These are phyloP conservation scores for Lactifluus echinatus DNA, from an alignment of 768 basidiomycete species.

Conservation along the genomic window DNA sequence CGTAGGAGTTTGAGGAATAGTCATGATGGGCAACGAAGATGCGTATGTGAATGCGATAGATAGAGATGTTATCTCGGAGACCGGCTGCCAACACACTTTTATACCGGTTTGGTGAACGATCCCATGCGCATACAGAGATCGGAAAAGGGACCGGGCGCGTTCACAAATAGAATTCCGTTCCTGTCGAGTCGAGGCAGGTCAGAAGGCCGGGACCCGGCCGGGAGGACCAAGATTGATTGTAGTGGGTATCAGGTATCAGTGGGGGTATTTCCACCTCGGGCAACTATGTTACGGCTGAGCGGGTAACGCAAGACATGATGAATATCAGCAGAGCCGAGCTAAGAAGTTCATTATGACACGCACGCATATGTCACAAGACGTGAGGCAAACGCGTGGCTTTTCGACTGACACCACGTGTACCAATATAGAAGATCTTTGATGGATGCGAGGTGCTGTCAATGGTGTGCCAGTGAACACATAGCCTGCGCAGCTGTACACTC, in stretches of 20 bases:
- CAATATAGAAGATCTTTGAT: neutral
- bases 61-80: neutral
- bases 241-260: neutral
- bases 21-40: neutral
- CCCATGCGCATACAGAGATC: neutral
- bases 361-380: constrained; percentile 8
- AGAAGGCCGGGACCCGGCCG: neutral
- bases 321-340: neutral
- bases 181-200: neutral
- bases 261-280: constrained; percentile 8
- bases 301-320: constrained; percentile 1
- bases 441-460: neutral
- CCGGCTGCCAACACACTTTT: constrained; percentile 1
- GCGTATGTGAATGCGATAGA: neutral
- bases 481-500: neutral
- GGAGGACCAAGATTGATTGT: neutral
- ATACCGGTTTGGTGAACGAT: neutral
- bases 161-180: constrained; percentile 1
- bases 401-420: neutral
- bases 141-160: neutral
- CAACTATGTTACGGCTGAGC: constrained; percentile 5
- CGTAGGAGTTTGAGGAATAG: neutral
- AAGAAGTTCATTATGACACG: neutral
- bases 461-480: neutral
- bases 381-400: constrained; percentile 13